Base-by-base conservation (phyloP, 352 stramenopile genomes). In the Hyaloperonospora brassicae region DNA sequence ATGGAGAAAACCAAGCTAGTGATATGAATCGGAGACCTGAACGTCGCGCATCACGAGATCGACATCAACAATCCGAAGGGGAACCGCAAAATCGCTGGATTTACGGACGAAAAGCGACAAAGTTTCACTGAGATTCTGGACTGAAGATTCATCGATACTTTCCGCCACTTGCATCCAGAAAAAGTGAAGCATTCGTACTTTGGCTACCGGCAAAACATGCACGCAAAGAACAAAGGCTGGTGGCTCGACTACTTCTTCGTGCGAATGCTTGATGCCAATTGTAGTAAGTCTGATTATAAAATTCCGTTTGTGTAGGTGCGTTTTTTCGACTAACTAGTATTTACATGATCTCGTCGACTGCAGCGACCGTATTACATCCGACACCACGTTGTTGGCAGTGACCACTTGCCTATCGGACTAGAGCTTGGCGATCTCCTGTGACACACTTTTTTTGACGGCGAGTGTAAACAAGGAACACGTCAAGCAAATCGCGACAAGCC, bases 21-120 rank as follows among this genome's bases (percentile, higher is more conserved):
- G 47, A 61, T 93, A 14, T 91, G 79, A 79, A 89, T 80, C 52
- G 83, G 83, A 21, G 83, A 93, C 52, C 53, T 93, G 46, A 93
- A 93, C 58, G 83, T 93, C 48, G 83, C 83, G 25, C 76, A 93
- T 69, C 59, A 93, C 64, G 83, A 93, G 51, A 91, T 93, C 44
- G 83, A 93, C 60, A 93, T 93, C 50, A 80, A 93, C 57, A 79
- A 93, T 64, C 83, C 83, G 34, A 89, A 90, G 57, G 64, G 67
- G 40, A 93, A 93, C 57, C 66, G 61, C 62, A 91, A 76, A 52
- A 87, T 72, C 25, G 65, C 83, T 1, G 83, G 80, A 21, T 91
- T 91, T 51, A 93, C 83, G 30, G 76, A 90, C 35, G 77, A 78
- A 12, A 80, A 93, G 52, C 76, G 83, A 39, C 64, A 85, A 41